These are phyloP conservation scores for Monotropa hypopitys DNA, from an alignment of 179 eudicot species.

Conservation along the genomic window DNA sequence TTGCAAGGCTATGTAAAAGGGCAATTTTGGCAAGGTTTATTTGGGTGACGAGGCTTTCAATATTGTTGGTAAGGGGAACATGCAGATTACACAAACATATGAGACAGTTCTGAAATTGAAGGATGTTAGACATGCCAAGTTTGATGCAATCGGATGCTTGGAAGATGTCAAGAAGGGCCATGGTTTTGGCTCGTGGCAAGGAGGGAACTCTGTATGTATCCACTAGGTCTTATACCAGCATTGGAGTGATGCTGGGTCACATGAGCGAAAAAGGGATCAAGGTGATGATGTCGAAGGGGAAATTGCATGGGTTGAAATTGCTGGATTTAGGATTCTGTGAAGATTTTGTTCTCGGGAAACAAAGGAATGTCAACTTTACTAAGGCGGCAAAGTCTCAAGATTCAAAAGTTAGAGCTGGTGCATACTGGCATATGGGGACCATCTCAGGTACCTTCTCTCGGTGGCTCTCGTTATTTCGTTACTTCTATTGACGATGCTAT, in stretches of 20 bases:
- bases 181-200: too few species aligned
- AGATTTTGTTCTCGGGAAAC: too few species aligned
- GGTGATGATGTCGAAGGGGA: background rate
- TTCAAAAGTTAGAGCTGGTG: background rate
- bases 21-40: background rate
- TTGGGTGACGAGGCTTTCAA: background rate
- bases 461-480: background rate
- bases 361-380: background rate
- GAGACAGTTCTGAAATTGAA: too few species aligned
- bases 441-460: background rate
- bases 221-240: too few species aligned
- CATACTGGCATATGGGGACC: background rate
- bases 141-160: too few species aligned
- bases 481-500: background rate
- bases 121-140: too few species aligned
- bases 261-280: background rate
- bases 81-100: too few species aligned
- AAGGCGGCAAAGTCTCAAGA: background rate
- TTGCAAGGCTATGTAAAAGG: background rate
- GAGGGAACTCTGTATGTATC: too few species aligned
- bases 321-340: too few species aligned
- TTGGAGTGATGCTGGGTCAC: background rate
- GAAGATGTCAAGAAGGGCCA: too few species aligned
- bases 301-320: too few species aligned
- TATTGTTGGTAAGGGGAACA: background rate